Percentiles rank a stretch among this genome's conserved stretches.
These are phyloP conservation scores for Trichosanthes cucumerina DNA, from an alignment of 306 rosid species.

Conservation along the genomic window DNA sequence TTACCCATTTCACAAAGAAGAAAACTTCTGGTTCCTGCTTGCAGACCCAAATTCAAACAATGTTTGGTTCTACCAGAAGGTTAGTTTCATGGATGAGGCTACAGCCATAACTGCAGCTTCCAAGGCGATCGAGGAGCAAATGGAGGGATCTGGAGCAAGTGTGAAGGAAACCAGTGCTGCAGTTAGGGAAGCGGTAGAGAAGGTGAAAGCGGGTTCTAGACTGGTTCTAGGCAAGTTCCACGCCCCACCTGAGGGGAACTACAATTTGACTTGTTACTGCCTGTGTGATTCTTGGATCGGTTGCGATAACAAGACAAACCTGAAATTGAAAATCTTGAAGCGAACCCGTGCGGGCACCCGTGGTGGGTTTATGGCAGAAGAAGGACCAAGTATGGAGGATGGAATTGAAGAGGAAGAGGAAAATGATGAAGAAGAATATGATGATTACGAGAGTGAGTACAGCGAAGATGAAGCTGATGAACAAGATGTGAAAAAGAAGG, in stretches of 20 bases:
- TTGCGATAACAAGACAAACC: constrained; percentile 62
- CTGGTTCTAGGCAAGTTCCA: constrained; percentile 77
- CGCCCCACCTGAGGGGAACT: constrained; percentile 87
- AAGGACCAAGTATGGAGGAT: constrained; percentile 32
- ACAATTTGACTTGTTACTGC: constrained; percentile 69
- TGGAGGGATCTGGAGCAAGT: constrained; percentile 81
- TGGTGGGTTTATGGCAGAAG: constrained; percentile 42
- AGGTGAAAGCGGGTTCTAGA: constrained; percentile 76
- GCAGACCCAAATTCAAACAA: constrained; percentile 67
- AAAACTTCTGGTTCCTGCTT: constrained; percentile 79
- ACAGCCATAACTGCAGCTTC: constrained; percentile 77
- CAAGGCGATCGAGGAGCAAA: constrained; percentile 83
- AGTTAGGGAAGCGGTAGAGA: constrained; percentile 64
- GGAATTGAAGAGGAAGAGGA: constrained; percentile 59
- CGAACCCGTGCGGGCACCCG: constrained; percentile 91
- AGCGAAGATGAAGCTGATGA: constrained; percentile 49
- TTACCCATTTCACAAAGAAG: constrained; percentile 91
- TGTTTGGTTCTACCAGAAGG: constrained; percentile 92
- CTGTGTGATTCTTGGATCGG: constrained; percentile 95
- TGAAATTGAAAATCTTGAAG: constrained; percentile 70
- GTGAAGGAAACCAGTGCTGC: constrained; percentile 66
- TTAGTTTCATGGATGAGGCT: constrained; percentile 86
- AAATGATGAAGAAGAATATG: constrained; percentile 50
- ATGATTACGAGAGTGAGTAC: constrained; percentile 54
- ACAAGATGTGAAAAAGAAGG: constrained; percentile 26